These are phyloP conservation scores for Aegilops sharonensis DNA, from an alignment of 176 grass and related monocot genomes.

Conservation along the genomic window DNA sequence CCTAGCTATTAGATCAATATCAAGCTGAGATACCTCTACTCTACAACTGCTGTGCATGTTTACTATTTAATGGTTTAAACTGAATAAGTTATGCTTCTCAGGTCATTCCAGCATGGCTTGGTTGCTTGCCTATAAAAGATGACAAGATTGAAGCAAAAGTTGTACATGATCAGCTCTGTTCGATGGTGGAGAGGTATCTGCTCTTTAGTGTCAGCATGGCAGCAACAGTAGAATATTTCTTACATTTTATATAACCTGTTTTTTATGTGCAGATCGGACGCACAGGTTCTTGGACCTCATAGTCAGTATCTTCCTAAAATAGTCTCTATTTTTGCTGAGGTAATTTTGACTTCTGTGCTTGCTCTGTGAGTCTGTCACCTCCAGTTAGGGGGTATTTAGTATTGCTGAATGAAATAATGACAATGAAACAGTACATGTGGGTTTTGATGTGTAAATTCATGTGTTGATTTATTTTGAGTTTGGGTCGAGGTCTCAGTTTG, in stretches of 20 bases:
- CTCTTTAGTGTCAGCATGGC: neutral
- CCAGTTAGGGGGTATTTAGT: neutral
- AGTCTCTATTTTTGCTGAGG: conserved; percentile 78
- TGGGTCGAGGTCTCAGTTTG: too few relatives aligned
- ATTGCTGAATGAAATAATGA: neutral
- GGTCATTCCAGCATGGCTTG: conserved; percentile 90
- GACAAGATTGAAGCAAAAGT: conserved; percentile 99
- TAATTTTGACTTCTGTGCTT: conserved; percentile 18
- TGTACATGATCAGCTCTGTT: conserved; percentile 88
- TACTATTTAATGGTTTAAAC: neutral
- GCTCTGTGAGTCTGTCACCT: neutral
- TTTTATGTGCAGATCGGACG: conserved; percentile 63
- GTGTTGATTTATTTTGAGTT: too few relatives aligned
- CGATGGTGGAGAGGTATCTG: conserved; percentile 90
- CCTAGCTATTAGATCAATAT: neutral
- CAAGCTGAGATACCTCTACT: neutral
- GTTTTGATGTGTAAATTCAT: neutral
- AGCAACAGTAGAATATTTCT: conserved; percentile 7
- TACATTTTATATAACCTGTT: conserved; percentile 26
- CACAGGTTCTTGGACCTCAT: conserved; percentile 72
- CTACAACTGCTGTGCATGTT: neutral
- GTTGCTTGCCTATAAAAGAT: conserved; percentile 90
- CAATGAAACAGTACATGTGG: neutral
- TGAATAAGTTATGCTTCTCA: conserved; percentile 29
- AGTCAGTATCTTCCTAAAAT: conserved; percentile 87